These are phyloP conservation scores for Botryotinia calthae DNA, from an alignment of 2,329 filamentous ascomycete genomes.

Conservation along the genomic window DNA sequence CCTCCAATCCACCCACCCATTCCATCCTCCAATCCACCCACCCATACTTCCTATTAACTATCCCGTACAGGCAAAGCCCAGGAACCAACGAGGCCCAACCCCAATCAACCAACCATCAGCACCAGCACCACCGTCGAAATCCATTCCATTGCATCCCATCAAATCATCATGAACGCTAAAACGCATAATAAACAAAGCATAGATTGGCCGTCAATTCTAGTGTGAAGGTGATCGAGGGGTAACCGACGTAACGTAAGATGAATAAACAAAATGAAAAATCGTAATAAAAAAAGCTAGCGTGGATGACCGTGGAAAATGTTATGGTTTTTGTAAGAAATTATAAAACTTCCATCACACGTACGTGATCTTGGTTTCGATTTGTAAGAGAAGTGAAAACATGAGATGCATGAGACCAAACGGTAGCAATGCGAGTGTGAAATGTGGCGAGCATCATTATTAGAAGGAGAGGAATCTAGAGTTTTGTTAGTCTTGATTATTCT, in stretches of 20 bases:
- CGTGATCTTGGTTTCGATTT: conserved; percentile 21
- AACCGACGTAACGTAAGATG: neutral
- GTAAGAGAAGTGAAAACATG: conserved; percentile 28
- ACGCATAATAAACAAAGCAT: conserved; percentile 7
- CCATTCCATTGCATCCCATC: neutral
- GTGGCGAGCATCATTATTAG: conserved; percentile 49
- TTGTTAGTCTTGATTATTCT: conserved; percentile 6
- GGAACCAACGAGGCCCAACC: conserved; percentile 15
- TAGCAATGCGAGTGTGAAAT: conserved; percentile 52
- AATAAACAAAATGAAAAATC: neutral
- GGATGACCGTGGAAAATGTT: neutral
- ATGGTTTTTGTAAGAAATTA: conserved; percentile 19
- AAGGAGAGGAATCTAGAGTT: conserved; percentile 49
- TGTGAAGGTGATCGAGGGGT: neutral
- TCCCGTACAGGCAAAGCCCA: conserved; percentile 4
- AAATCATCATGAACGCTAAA: conserved; percentile 16
- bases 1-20: neutral
- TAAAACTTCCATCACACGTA: conserved; percentile 35
- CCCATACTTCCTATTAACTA: neutral
- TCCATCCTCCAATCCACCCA: neutral
- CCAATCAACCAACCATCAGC: neutral
- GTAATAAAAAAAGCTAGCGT: neutral
- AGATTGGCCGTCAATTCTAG: neutral
- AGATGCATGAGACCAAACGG: conserved; percentile 39
- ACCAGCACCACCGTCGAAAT: conserved; percentile 1